Base-by-base conservation (phyloP, 2,329 filamentous ascomycete genomes). In the Raffaelea albimanens region DNA sequence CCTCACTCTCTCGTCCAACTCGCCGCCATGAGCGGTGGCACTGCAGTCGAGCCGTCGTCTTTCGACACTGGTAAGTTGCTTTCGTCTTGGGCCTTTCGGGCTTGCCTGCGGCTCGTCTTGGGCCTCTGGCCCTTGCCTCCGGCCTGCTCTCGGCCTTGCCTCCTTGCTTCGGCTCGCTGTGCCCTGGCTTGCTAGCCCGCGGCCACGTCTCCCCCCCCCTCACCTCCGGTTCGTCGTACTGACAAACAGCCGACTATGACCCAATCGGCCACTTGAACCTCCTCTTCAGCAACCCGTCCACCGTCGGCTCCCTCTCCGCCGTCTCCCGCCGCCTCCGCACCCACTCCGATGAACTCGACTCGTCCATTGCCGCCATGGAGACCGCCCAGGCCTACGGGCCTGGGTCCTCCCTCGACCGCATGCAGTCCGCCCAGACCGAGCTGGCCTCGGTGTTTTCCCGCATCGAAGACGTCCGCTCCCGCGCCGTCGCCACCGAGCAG, bases 251-350 rank as follows among this genome's bases (percentile, higher is more conserved):
- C 38, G 47, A 56, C 46, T 55, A 56, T 48, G 50, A 97, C 63
- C 89, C 93, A 46, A 84, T 97, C 63, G 78, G 87, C 58, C 89
- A 98, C 67, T 77, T 98, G 48, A 97, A 98, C 70, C 75, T 85
- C 53, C 83, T 98, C 59, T 98, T 98, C 72, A 83, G 88, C 44
- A 87, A 95, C 59, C 86, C 91, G 1, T 87, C 88, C 33, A 83
- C 89, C 52, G 80, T 97, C 52, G 78, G 82, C 38, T 87, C 87
- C 46, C 82, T 95, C 53, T 72, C 76, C 43, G 74, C 77, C 53
- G 87, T 93, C 44, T 87, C 85, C n/a, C 69, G 78, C 46, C 80
- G 80, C 42, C 80, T 98, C 47, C 76, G 78, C 57, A 71, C 68
- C 51, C 86, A 90, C 63, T 85, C 94, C 67, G 72, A 93, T 83